phyloP scores from a whole-genome alignment of 1,284 basidiomycete species.

The Cryptococcus sp. region DNA sequence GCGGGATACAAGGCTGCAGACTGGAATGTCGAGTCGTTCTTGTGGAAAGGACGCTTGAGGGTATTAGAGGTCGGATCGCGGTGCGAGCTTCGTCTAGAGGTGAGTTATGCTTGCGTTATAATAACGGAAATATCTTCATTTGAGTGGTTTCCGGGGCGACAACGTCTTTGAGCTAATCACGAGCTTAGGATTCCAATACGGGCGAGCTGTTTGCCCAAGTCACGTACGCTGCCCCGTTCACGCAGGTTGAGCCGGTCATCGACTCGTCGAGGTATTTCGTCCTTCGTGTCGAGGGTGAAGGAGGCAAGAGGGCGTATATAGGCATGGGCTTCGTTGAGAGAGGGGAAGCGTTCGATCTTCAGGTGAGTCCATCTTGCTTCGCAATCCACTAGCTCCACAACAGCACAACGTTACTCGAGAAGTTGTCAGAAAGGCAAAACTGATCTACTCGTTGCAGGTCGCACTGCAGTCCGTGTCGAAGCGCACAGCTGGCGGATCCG shows the following conservation, averaged over 20 bases:
- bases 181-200: constrained; percentile 39
- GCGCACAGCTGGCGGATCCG: constrained; percentile 53
- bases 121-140: neutral
- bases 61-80: constrained; percentile 47
- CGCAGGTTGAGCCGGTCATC: constrained; percentile 89
- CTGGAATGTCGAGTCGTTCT: constrained; percentile 52
- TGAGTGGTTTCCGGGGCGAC: neutral
- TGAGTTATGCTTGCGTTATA: constrained; percentile 19
- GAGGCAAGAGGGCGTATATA: constrained; percentile 83
- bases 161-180: neutral
- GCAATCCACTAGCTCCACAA: neutral
- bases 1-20: constrained; percentile 53
- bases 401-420: neutral
- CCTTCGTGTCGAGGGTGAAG: constrained; percentile 78
- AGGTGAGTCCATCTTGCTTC: constrained; percentile 27
- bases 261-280: constrained; percentile 97
- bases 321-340: constrained; percentile 92
- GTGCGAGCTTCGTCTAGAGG: constrained; percentile 53
- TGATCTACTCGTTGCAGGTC: constrained; percentile 54
- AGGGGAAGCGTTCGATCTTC: constrained; percentile 88
- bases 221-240: constrained; percentile 74
- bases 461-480: constrained; percentile 95
- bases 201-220: constrained; percentile 77
- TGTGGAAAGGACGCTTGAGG: constrained; percentile 53
- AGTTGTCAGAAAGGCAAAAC: neutral